These are phyloP conservation scores for Agrostemma githago DNA, from an alignment of 148 eudicot species.

Conservation along the genomic window DNA sequence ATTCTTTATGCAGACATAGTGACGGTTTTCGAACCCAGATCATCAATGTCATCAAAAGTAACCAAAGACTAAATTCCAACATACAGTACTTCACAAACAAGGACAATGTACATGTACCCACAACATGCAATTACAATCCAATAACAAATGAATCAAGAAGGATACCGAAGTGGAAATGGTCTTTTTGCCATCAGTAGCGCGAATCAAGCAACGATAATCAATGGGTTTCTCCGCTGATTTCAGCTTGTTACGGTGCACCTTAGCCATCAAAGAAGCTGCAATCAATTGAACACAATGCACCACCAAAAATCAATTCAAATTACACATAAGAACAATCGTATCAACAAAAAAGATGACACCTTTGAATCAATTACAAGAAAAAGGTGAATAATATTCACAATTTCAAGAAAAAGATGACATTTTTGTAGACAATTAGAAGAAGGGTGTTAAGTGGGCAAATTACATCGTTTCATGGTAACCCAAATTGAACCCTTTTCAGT, in stretches of 20 bases:
- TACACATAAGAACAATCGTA: not conserved
- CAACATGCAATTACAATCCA: not conserved
- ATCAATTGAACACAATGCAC: constrained; percentile 9
- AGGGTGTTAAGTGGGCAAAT: not conserved
- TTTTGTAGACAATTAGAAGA: not conserved
- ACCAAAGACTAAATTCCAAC: not conserved
- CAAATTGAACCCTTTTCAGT: constrained; percentile 82
- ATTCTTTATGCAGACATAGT: too few species aligned
- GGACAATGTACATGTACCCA: too few species aligned
- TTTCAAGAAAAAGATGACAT: not conserved
- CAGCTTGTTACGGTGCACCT: constrained; percentile 63
- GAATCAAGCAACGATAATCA: constrained; percentile 74
- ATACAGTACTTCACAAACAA: not conserved
- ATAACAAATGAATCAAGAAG: not conserved
- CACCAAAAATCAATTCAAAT: constrained; percentile 12
- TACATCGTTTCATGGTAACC: constrained; percentile 93
- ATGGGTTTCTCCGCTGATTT: constrained; percentile 48
- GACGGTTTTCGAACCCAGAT: not conserved
- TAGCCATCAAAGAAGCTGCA: constrained; percentile 74
- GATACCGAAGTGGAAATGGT: constrained; percentile 75
- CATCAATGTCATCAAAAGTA: not conserved
- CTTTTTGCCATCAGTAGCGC: constrained; percentile 93
- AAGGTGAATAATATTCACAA: not conserved
- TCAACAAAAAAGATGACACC: not conserved
- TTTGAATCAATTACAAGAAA: constrained; percentile 1